Base-by-base conservation (phyloP, 2,329 filamentous ascomycete species). In the Nemania serpens region DNA sequence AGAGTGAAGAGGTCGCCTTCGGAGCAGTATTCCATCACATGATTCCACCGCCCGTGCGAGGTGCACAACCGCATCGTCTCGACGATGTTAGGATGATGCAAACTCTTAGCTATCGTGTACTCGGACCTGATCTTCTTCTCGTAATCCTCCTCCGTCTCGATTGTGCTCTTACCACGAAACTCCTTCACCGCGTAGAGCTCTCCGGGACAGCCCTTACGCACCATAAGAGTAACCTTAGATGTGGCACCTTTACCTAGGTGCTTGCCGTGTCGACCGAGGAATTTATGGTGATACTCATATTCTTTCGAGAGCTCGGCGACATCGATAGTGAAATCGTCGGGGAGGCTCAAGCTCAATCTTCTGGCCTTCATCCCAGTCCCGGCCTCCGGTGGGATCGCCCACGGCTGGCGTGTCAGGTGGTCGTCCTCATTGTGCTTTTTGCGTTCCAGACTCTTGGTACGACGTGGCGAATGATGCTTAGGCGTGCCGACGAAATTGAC, bases 11-110 rank as follows among this genome's bases (percentile, higher is more conserved):
- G 79, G 71, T 96, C 93, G 47, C 93, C 92, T 67, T 91, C 86
- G 2, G 86, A 83, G 77, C 93, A 96, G 74, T 91, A 96, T 73
- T 97, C 91, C 93, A 97, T 97, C 58, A 96, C 91, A 73, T 96
- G 91, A 73, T 92, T 93, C 90, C 91, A 96, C 41, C 89, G 87
- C 34, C 85, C 86, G 67, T 88, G 84, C 67, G 93, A 84, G 13
- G 84, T 87, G 77, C 91, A 95, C 5, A 96, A 81, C 33, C 88
- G 86, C 57, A 93, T 78, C 0, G 91, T 93, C 75, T 91, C 85
- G 65, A 96, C 90, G 68, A 96, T 91, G 74, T 96, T 96, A 52
- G 92, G 91, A 73, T 96, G 92, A 69, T 92, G 86, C 62, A 93
- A 78, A 66, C 90, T 91, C 79, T 93, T 93, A 62, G 91, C 91